Evolutionary conservation across 768 basidiomycete genomes (phyloP).

Genomic region (Cubamyces lactineus): DNA sequence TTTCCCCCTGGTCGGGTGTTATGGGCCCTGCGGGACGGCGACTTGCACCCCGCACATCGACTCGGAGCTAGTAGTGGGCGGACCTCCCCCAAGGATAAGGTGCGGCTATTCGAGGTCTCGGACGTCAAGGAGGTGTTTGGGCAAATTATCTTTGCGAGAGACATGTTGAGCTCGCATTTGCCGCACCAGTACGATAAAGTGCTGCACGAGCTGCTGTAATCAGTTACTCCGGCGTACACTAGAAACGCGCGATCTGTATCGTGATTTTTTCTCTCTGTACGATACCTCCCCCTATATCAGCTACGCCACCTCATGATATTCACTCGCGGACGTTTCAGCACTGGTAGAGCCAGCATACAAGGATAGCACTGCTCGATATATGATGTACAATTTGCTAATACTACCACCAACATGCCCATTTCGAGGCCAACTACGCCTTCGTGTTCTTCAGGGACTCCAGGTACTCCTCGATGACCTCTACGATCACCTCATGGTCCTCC

Average conservation of each 20-base stretch:
- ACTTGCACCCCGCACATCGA: conserved; percentile 64
- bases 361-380: not conserved
- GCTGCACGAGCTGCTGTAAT: conserved; percentile 58
- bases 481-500: conserved; percentile 29
- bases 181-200: conserved; percentile 82
- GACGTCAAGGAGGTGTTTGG: conserved; percentile 78
- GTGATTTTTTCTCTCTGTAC: conserved; percentile 12
- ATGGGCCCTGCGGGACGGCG: conserved; percentile 77
- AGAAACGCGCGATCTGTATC: conserved; percentile 15
- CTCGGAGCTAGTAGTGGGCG: conserved; percentile 13
- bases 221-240: not conserved
- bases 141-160: conserved; percentile 79
- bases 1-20: conserved; percentile 79
- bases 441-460: conserved; percentile 11
- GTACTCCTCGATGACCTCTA: conserved; percentile 29
- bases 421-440: not conserved
- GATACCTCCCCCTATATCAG: conserved; percentile 1
- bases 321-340: not conserved
- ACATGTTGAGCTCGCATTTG: conserved; percentile 83
- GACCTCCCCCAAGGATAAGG: conserved; percentile 45
- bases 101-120: conserved; percentile 77
- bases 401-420: not conserved
- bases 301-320: not conserved
- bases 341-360: not conserved
- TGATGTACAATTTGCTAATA: not conserved